A percentile compares a stretch with the other conserved stretches of the same genome.
These are phyloP conservation scores for Croton laevigatus DNA, from an alignment of 441 rosid species.

Conservation along the genomic window DNA sequence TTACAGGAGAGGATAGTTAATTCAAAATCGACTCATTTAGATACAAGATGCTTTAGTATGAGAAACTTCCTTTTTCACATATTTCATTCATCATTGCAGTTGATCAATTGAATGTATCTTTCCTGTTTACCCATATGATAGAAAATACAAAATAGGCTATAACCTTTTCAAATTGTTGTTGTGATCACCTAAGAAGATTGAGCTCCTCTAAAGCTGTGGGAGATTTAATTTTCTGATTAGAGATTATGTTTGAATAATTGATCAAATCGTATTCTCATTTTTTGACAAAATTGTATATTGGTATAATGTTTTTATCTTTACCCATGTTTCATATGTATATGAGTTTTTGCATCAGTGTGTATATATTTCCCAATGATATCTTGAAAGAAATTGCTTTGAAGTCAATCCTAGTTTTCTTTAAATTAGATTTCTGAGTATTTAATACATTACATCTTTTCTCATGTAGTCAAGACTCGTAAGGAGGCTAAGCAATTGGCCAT, in stretches of 20 bases:
- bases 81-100: no score
- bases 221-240: background rate
- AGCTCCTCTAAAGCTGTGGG: background rate
- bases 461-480: slow-evolving; percentile 70
- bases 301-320: no score
- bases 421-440: no score
- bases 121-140: background rate
- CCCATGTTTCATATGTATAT: background rate
- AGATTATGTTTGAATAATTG: background rate
- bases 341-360: background rate
- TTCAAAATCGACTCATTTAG: background rate
- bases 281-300: background rate
- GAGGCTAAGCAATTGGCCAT: slow-evolving; percentile 70
- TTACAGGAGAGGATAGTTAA: background rate
- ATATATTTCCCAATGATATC: background rate
- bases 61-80: background rate
- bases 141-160: background rate
- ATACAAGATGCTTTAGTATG: background rate
- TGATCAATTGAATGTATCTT: background rate
- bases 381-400: background rate
- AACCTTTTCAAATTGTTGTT: slow-evolving; percentile 1
- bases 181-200: background rate
- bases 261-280: background rate
- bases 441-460: slow-evolving; percentile 4
- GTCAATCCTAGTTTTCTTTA: no score